phyloP scores from a whole-genome alignment of 2,329 filamentous ascomycete species.

The Thelonectria blattea region DNA sequence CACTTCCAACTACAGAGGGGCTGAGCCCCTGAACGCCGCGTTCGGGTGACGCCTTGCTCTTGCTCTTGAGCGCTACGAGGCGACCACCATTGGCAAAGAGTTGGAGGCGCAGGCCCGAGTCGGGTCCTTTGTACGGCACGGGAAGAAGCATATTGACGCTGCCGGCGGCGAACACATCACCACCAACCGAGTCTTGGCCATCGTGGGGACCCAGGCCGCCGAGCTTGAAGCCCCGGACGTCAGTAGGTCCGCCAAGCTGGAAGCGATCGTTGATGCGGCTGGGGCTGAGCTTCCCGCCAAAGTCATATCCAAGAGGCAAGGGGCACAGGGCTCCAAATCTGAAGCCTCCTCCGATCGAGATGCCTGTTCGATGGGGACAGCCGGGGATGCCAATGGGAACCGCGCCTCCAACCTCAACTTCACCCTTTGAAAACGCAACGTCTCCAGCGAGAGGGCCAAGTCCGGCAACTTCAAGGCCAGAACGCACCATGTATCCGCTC shows the following conservation, averaged over 20 bases:
- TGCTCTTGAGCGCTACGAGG: constrained; percentile 75
- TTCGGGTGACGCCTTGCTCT: constrained; percentile 53
- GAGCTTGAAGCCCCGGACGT: constrained; percentile 91
- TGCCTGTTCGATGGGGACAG: constrained; percentile 71
- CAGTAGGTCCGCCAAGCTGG: constrained; percentile 90
- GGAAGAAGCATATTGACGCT: constrained; percentile 87
- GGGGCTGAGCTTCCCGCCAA: constrained; percentile 60
- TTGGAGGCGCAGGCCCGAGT: constrained; percentile 86
- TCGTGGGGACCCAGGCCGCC: constrained; percentile 90
- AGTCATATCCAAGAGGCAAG: constrained; percentile 67
- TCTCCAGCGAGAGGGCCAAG: constrained; percentile 84
- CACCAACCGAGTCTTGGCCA: constrained; percentile 83
- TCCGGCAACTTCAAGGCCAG: constrained; percentile 83
- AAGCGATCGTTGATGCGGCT: constrained; percentile 95
- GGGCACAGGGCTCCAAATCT: constrained; percentile 85
- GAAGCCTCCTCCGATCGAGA: constrained; percentile 83
- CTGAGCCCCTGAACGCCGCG: constrained; percentile 43
- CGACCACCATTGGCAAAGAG: constrained; percentile 91
- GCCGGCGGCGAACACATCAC: constrained; percentile 89
- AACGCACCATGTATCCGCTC: constrained; percentile 80
- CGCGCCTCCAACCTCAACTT: constrained; percentile 80
- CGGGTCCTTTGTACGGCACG: constrained; percentile 78
- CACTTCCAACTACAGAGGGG: constrained; percentile 54
- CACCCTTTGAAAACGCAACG: constrained; percentile 92
- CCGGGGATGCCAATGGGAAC: constrained; percentile 75